These are phyloP conservation scores for Amanita thiersii DNA, from an alignment of 768 basidiomycete genomes.

Conservation along the genomic window DNA sequence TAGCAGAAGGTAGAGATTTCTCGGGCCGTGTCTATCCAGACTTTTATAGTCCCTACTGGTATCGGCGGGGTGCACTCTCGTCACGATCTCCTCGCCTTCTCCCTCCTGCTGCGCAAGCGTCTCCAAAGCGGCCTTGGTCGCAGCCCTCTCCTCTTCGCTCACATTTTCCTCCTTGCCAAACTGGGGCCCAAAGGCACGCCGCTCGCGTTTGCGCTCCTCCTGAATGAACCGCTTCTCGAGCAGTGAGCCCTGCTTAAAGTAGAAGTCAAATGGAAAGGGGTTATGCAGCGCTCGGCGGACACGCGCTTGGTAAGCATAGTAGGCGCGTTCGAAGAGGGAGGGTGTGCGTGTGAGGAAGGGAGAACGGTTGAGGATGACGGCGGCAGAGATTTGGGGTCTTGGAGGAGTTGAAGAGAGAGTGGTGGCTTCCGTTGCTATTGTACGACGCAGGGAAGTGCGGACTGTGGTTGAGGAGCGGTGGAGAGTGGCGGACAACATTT, in stretches of 20 bases:
- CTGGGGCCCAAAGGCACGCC: slow-evolving; percentile 60
- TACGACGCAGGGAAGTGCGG: slow-evolving; percentile 5
- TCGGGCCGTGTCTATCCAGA: slow-evolving; percentile 73
- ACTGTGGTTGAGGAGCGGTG: background rate
- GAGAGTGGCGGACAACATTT: too few relatives aligned
- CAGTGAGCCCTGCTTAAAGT: slow-evolving; percentile 87
- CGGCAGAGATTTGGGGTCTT: slow-evolving; percentile 40
- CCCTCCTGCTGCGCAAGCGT: slow-evolving; percentile 51
- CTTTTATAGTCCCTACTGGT: slow-evolving; percentile 52
- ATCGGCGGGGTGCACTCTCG: slow-evolving; percentile 58
- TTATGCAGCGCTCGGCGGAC: slow-evolving; percentile 81
- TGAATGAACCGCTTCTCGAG: slow-evolving; percentile 73
- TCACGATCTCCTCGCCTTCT: slow-evolving; percentile 53
- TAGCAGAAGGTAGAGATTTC: slow-evolving; percentile 86
- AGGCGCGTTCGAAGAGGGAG: slow-evolving; percentile 69
- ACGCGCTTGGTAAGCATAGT: slow-evolving; percentile 76
- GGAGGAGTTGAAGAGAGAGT: slow-evolving; percentile 18
- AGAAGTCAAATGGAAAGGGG: slow-evolving; percentile 84
- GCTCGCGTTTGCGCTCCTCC: slow-evolving; percentile 69
- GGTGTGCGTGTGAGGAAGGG: slow-evolving; percentile 69
- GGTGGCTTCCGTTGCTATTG: slow-evolving; percentile 4
- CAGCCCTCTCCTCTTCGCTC: slow-evolving; percentile 35
- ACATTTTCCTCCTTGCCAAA: slow-evolving; percentile 42
- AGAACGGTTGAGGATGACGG: slow-evolving; percentile 72
- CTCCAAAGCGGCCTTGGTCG: slow-evolving; percentile 51